Evolutionary conservation across 495 filamentous ascomycete genomes (phyloP), one percentile per base, ranked within the genome.

Genomic region (Lentithecium fluviatile): DNA sequence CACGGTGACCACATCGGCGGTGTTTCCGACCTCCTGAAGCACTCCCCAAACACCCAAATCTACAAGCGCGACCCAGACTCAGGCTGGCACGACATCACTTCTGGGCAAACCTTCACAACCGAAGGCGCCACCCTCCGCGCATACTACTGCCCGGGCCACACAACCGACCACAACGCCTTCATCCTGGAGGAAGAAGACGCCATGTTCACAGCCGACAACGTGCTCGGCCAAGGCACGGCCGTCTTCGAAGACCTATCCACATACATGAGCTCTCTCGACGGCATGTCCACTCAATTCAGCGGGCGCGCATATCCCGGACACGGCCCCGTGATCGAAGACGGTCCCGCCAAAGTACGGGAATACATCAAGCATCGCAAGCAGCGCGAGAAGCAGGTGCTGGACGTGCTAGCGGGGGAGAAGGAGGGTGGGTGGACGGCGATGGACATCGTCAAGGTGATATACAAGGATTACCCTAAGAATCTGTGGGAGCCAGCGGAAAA

Each of bases 121-220:
- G 83, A 88, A 29, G 94, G 91, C 6, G 91, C 86, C 1, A 90
- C 86, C 0, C 68, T 98, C 32, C 83, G 76, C 2, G 91, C 91
- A 1, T 75, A 84, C 6, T 80, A 90, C 72, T 88, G 87, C 0
- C 94, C 94, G 0, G 94, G 94, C 1, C 94, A 98, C 70, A 88
- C 94, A 0, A 74, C 71, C 1, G 94, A 98, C 67, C 94, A 97
- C 71, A 88, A 94, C 82, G 82, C 79, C 15, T 56, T 78, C 7
- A 48, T 77, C 2, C 61, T 77, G 7, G 70, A 85, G 60, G 87
- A 95, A 66, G 88, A 94, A 68, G 81, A 88, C 69, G 89, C 89
- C 8, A 80, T 97, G 70, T 96, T 98, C 73, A 96, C 92, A 0
- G 94, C 90, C 38, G 94, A 98, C 68, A 97, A 94, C 66, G 89